A percentile compares a stretch with the other conserved stretches of the same genome.
Conservation (phyloP, 2,329 filamentous ascomycete genomes). For the Colletotrichum horii region DNA sequence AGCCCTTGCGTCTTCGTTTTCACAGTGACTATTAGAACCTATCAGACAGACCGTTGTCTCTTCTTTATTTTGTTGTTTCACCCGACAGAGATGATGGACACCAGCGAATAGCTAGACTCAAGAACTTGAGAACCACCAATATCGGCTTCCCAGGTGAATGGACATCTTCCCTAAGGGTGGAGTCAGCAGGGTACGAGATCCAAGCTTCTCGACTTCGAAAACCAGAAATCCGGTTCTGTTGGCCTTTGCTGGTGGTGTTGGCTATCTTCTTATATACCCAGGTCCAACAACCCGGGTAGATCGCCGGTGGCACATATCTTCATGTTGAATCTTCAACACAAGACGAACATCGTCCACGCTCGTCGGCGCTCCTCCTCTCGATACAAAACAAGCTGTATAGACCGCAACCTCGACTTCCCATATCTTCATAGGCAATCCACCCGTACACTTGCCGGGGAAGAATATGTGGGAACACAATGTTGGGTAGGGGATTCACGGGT, state of each 20-base stretch:
- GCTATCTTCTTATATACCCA: not conserved
- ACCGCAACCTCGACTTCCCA: not conserved
- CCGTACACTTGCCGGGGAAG: not conserved
- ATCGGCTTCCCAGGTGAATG: not conserved
- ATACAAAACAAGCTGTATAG: not conserved
- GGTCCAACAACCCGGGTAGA: not conserved
- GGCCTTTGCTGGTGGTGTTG: not conserved
- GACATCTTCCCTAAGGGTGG: fast-evolving
- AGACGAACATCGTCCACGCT: not conserved
- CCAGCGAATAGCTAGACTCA: not conserved
- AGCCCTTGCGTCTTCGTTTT: not conserved
- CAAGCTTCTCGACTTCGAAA: too few species aligned
- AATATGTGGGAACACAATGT: not conserved
- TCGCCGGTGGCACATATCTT: not conserved
- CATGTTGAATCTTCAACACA: not conserved
- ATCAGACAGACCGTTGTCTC: not conserved
- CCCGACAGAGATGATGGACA: not conserved
- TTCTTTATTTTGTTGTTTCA: fast-evolving
- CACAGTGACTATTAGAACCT: fast-evolving
- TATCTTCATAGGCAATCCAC: not conserved
- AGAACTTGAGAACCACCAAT: not conserved
- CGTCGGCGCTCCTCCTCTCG: not conserved
- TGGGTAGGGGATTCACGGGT: not conserved
- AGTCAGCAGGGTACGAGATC: not conserved
- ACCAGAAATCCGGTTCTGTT: too few species aligned